These are phyloP conservation scores for Lipomyces starkeyi DNA, from an alignment of 805 yeast species.

Conservation along the genomic window DNA sequence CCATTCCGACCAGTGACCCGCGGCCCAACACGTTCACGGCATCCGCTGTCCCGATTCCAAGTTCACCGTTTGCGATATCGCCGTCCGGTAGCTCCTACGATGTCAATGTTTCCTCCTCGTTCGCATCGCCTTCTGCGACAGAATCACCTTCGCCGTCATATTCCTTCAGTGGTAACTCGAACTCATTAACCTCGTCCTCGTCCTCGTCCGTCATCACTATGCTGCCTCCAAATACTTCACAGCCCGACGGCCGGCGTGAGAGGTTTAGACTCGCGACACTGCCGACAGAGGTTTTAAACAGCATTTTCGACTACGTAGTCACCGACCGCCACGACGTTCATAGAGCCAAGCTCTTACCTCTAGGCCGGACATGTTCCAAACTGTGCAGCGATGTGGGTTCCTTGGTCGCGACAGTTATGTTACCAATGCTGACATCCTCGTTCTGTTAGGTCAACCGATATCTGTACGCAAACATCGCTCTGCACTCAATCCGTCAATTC, in stretches of 20 bases:
- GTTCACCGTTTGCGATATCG: not conserved
- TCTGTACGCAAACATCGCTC: constrained; percentile 26
- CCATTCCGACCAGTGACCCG: not conserved
- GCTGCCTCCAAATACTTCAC: not conserved
- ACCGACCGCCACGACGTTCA: constrained; percentile 17
- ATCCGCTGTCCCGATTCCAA: not conserved
- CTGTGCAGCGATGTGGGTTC: constrained; percentile 29
- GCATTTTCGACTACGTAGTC: constrained; percentile 22
- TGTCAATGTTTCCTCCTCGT: constrained; percentile 10
- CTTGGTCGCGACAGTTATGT: not conserved
- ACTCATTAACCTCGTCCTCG: not conserved
- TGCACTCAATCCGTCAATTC: constrained; percentile 24
- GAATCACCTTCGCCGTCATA: not conserved
- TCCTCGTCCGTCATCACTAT: constrained; percentile 7
- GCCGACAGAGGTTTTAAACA: constrained; percentile 26
- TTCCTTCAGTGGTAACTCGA: not conserved
- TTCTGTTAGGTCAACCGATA: constrained; percentile 31
- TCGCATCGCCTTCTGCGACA: constrained; percentile 6
- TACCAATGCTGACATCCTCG: not conserved
- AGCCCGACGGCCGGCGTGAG: not conserved
- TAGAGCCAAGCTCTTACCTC: constrained; percentile 18
- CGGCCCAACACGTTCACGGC: not conserved
- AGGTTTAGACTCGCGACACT: constrained; percentile 10
- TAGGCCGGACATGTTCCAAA: constrained; percentile 28
- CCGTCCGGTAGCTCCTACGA: constrained; percentile 3